Evolutionary conservation across 768 basidiomycete species (phyloP), one percentile per base, ranked within the genome.

Genomic region (Leccinellum rugosiceps): DNA sequence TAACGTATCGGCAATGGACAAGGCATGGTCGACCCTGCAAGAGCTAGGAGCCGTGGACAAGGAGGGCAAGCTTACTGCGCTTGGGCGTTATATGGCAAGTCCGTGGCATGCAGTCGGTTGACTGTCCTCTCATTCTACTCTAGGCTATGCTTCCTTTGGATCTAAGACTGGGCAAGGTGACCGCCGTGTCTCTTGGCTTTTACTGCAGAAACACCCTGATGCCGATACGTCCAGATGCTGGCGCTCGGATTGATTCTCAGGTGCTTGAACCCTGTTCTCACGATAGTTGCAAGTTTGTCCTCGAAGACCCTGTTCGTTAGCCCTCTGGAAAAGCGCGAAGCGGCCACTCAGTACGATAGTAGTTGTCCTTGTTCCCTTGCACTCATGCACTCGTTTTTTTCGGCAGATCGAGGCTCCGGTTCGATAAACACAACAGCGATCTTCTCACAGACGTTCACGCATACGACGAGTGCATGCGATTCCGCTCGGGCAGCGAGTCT

Each of bases 81-180:
- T 98, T 6, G 95, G 95, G 10, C 78, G 82, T 60, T 85, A 96
- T 68, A 84, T 95, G 68, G 88, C 85, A 61, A 56, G 79, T 63
- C 2, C 28, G 3, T 50, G 14, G 17, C 11, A 31, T 17, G 13
- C 11, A 3, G 4, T 26, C 45, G 8, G 28, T 51, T 6, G 17
- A 47, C 13, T 11, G 2, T 3, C 46, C 10, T 35, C 48, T 61
- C 34, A 56, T 47, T 6, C n/a, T 45, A 53, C 25, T 57, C 13
- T 63, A 94, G 90, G 80, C 90, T 3, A 80, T 86, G 73, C 79
- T 97, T n/a, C 94, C 94, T 1, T 76, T 96, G 14, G 95, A 98
- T 72, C 75, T 95, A 10, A 81, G 92, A 41, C 79, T 98, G 26
- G 92, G 85, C 8, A 98, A 97, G 79, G 90, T 89, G 26, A 46